A percentile compares a stretch with the other conserved stretches of the same genome.
Evolutionary conservation across 75 land plant species (phyloP).

Genomic region (Cryptomeria japonica): DNA sequence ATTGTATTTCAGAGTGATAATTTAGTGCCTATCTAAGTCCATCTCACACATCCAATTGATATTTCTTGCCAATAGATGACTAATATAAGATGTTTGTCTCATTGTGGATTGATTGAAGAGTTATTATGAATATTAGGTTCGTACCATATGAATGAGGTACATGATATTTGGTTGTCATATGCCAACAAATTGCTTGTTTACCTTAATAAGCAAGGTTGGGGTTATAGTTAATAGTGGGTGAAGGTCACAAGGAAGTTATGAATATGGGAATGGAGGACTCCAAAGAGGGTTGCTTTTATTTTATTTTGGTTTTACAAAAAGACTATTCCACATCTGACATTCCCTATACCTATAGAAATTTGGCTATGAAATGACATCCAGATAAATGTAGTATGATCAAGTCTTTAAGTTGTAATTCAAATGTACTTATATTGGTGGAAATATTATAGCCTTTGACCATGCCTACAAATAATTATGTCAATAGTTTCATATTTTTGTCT

Average conservation of each 20-base stretch:
- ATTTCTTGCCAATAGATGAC: neutral
- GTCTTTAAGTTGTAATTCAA: too few relatives aligned
- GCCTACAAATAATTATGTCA: too few relatives aligned
- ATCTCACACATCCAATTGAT: neutral
- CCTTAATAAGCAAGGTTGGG: neutral
- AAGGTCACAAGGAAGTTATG: neutral
- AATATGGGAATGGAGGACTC: neutral
- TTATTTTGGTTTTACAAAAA: conserved; percentile 52
- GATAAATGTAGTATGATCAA: conserved; percentile 51
- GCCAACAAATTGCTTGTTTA: neutral
- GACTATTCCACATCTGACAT: conserved; percentile 54
- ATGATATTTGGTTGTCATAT: neutral
- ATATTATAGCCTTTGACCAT: too few relatives aligned
- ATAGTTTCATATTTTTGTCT: too few relatives aligned
- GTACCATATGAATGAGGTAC: neutral
- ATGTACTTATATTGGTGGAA: too few relatives aligned
- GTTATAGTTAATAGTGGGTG: neutral
- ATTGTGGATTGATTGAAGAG: neutral
- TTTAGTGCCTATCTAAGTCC: neutral
- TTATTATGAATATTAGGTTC: neutral
- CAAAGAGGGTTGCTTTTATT: conserved; percentile 28
- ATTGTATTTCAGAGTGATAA: neutral
- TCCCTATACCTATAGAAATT: conserved; percentile 59
- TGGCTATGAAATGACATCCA: conserved; percentile 76
- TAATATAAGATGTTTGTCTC: neutral